These are phyloP conservation scores for Porphyrellus sp. DNA, from an alignment of 1,284 basidiomycete genomes.

Conservation along the genomic window DNA sequence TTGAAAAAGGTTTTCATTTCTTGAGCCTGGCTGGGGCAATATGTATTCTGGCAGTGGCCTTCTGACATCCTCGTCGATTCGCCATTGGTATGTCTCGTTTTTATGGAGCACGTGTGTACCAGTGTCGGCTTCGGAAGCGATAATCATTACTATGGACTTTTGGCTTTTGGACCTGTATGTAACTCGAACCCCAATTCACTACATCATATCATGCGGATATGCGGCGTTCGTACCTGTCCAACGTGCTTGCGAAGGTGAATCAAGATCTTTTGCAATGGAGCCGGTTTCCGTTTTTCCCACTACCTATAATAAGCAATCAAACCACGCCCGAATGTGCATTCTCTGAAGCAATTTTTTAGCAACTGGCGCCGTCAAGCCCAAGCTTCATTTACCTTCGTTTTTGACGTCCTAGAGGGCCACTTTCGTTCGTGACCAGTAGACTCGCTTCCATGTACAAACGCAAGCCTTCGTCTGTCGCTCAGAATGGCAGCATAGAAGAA, in stretches of 20 bases:
- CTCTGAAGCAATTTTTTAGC: not conserved
- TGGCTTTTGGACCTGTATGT: conserved; percentile 18
- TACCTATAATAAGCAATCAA: not conserved
- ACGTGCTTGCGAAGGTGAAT: conserved; percentile 29
- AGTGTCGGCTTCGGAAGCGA: conserved; percentile 27
- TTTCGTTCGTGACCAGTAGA: not conserved
- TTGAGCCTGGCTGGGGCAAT: conserved; percentile 26
- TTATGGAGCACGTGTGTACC: conserved; percentile 16
- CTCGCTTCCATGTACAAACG: conserved; percentile 21
- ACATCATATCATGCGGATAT: conserved; percentile 5
- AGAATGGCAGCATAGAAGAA: conserved; percentile 9
- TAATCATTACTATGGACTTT: conserved; percentile 14
- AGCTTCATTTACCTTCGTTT: conserved; percentile 5
- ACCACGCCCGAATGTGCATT: not conserved
- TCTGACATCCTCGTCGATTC: not conserved
- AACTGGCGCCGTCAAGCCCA: not conserved
- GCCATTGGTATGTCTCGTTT: not conserved
- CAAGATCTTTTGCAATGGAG: conserved; percentile 19
- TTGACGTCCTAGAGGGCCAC: not conserved
- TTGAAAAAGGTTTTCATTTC: conserved; percentile 89
- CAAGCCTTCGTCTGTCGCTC: conserved; percentile 4
- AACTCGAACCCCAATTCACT: conserved; percentile 17
- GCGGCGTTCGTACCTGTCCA: conserved; percentile 19
- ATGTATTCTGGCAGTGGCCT: too few species aligned
- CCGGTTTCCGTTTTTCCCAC: conserved; percentile 19